These are phyloP conservation scores for Teunomyces gatunensis DNA, from an alignment of 805 yeast genomes.

Conservation along the genomic window DNA sequence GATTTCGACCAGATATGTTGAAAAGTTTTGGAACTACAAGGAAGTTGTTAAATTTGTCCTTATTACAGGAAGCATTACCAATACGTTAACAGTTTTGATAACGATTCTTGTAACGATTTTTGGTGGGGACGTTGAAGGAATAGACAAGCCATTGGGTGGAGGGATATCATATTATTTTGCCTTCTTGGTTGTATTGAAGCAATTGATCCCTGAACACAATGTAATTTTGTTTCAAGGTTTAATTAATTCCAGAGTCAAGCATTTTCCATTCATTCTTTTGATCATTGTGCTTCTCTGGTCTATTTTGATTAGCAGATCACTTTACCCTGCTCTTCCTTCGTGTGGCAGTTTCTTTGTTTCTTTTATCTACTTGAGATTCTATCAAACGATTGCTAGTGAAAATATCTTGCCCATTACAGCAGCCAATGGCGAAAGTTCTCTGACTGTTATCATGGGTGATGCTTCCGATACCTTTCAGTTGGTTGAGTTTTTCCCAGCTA, in stretches of 20 bases:
- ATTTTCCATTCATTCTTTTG: slow-evolving; percentile 52
- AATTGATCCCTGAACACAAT: slow-evolving; percentile 57
- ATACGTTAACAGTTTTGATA: slow-evolving; percentile 47
- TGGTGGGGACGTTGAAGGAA: slow-evolving; percentile 32
- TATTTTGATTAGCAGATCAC: slow-evolving; percentile 24
- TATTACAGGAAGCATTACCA: slow-evolving; percentile 56
- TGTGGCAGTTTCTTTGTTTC: slow-evolving; percentile 59
- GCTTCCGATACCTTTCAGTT: slow-evolving; percentile 87
- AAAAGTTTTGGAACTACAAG: slow-evolving; percentile 48
- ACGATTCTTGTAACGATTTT: slow-evolving; percentile 37
- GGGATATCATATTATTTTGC: slow-evolving; percentile 53
- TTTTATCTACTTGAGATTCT: slow-evolving; percentile 79
- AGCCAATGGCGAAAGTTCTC: slow-evolving; percentile 19
- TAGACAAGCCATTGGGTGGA: slow-evolving; percentile 49
- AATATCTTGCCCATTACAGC: slow-evolving; percentile 51
- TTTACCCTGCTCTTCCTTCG: slow-evolving; percentile 57
- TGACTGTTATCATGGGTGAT: slow-evolving; percentile 60
- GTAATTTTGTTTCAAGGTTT: slow-evolving; percentile 46
- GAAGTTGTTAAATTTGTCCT: slow-evolving; percentile 52
- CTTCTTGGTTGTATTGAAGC: slow-evolving; percentile 56
- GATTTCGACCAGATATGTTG: slow-evolving; percentile 45
- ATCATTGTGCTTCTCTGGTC: slow-evolving; percentile 36
- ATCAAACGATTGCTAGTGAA: slow-evolving; percentile 55
- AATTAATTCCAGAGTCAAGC: slow-evolving; percentile 54
- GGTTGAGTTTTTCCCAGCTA: slow-evolving; percentile 78